These are phyloP conservation scores for Aciculoconidium aculeatum DNA, from an alignment of 805 yeast genomes.

Conservation along the genomic window DNA sequence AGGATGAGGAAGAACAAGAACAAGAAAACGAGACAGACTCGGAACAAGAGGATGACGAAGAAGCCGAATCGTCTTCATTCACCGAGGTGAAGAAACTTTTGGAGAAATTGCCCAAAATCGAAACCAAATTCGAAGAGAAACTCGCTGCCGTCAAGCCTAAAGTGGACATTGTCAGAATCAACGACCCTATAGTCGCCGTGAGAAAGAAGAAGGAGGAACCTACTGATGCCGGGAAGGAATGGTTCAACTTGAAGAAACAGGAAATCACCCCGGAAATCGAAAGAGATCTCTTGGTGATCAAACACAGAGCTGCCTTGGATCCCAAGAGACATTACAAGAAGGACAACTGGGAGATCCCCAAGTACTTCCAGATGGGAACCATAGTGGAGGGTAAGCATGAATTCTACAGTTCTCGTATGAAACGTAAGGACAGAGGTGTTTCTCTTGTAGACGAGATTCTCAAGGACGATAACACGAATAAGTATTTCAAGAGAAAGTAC, in stretches of 20 bases:
- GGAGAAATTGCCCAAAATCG: conserved; percentile 26
- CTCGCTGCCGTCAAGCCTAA: conserved; percentile 17
- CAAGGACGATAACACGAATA: conserved; percentile 60
- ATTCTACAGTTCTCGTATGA: conserved; percentile 60
- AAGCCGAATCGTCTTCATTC: conserved; percentile 5
- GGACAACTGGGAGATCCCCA: conserved; percentile 72
- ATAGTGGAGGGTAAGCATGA: conserved; percentile 79
- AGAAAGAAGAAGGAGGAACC: conserved; percentile 14
- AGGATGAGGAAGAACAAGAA: conserved; percentile 3
- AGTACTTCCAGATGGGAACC: conserved; percentile 84
- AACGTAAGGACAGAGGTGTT: conserved; percentile 65
- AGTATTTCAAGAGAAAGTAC: conserved; percentile 82
- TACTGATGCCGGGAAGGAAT: conserved; percentile 47
- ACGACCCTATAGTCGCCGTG: conserved; percentile 39
- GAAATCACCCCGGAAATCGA: conserved; percentile 68
- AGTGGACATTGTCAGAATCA: conserved; percentile 28
- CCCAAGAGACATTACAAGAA: conserved; percentile 94
- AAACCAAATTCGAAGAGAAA: conserved; percentile 32
- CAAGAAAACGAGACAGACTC: conserved; percentile 1
- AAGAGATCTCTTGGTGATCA: conserved; percentile 71
- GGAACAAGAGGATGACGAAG: conserved; percentile 12
- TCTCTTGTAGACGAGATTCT: conserved; percentile 80
- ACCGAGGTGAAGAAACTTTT: conserved; percentile 12
- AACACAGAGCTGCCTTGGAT: conserved; percentile 86
- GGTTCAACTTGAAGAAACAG: conserved; percentile 79